A percentile compares a stretch with the other conserved stretches of the same genome.
These are phyloP conservation scores for Solanum megistacrolobum DNA, from an alignment of 257 asterid species.

Conservation along the genomic window DNA sequence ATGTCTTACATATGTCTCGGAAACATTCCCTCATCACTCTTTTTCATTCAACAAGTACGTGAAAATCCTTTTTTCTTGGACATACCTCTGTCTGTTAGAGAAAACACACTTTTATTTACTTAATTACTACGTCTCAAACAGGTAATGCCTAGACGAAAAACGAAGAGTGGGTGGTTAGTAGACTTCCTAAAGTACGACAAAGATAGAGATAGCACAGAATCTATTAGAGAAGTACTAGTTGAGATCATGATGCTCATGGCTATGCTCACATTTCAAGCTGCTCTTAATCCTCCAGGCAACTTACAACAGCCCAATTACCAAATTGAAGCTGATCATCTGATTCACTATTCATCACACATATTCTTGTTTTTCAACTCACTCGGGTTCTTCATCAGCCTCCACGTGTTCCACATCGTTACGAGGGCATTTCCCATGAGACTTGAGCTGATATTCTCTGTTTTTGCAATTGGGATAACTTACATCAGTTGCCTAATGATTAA, in stretches of 20 bases:
- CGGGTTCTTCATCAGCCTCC: constrained; percentile 36
- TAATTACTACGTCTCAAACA: background rate
- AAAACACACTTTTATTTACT: background rate
- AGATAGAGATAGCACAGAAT: constrained; percentile 20
- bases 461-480: constrained; percentile 24
- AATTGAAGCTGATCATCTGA: background rate
- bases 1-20: background rate
- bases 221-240: constrained; percentile 28
- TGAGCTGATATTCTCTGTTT: constrained; percentile 21
- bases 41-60: background rate
- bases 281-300: constrained; percentile 59
- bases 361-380: constrained; percentile 29
- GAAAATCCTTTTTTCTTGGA: background rate
- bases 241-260: constrained; percentile 31
- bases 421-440: constrained; percentile 24
- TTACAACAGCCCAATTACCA: constrained; percentile 19
- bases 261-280: constrained; percentile 43
- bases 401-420: constrained; percentile 26
- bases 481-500: constrained; percentile 3
- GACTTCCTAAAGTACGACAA: constrained; percentile 13
- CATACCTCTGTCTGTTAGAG: background rate
- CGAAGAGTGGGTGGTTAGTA: background rate
- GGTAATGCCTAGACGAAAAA: background rate
- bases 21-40: background rate
- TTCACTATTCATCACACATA: background rate